Percentiles rank a stretch among this genome's conserved stretches.
phyloP scores from a whole-genome alignment of 179 eudicot species.

The Patellifolia procumbens region DNA sequence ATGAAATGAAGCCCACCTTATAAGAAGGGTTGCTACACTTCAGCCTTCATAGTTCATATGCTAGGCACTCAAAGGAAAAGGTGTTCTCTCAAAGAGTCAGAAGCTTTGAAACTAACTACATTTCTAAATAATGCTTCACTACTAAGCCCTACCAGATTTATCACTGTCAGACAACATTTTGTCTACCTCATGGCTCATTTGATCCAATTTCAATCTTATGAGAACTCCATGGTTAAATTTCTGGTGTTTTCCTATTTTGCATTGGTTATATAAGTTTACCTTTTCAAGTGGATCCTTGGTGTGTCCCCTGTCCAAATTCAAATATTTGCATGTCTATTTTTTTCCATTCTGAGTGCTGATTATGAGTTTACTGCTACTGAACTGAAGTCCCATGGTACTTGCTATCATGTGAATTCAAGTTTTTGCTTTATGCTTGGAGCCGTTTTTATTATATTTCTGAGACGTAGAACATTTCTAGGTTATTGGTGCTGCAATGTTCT shows the following conservation, averaged over 20 bases:
- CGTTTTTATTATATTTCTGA: not conserved
- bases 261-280: not conserved
- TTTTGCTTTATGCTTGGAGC: not conserved
- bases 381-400: not conserved
- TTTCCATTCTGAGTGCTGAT: not conserved
- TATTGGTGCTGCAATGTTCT: conserved; percentile 96
- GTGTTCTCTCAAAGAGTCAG: too few relatives aligned
- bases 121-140: too few relatives aligned
- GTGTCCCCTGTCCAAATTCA: not conserved
- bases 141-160: not conserved
- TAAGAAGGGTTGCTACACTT: too few relatives aligned
- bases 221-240: not conserved
- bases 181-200: not conserved
- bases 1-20: too few relatives aligned
- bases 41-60: too few relatives aligned
- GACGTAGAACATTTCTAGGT: conserved; percentile 42
- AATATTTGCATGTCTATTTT: not conserved
- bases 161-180: not conserved
- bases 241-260: not conserved
- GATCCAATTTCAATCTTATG: not conserved
- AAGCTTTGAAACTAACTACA: too few relatives aligned
- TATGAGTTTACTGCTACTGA: not conserved
- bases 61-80: too few relatives aligned
- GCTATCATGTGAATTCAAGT: not conserved
- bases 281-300: not conserved